Evolutionary conservation across 2,329 filamentous ascomycete genomes (phyloP), one percentile per base, ranked within the genome.

Genomic region (Aspergillus chevalieri): DNA sequence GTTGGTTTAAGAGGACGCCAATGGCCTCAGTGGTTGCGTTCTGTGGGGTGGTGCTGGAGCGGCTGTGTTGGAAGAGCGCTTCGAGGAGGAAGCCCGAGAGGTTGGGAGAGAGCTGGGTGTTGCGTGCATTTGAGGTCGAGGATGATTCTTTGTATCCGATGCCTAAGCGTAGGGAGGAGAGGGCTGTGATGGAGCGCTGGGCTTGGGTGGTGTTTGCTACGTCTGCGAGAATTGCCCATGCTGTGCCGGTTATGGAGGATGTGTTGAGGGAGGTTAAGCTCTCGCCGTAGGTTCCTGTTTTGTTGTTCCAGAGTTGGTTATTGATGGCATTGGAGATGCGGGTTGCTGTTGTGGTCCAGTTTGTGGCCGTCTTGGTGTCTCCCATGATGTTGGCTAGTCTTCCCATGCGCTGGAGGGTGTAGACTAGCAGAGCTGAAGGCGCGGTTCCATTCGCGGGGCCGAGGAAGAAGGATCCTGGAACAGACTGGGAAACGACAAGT

Each of bases 71-170:
- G 44, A 71, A 62, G 0, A 75, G 55, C 0, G 70, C 65, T 38
- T 67, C 57, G 4, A 77, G 65, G 2, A 76, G 58, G 52, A 76
- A 75, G 2, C 72, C 71, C 10, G 66, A 71, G 21, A 72, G 77
- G 55, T 76, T 77, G 9, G 77, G 74, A 3, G 73, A 75, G 30
- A 75, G 68, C 1, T 59, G 49, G 1, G 55, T 61, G 9, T 54
- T 50, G 1, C 56, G 46, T 14, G 54, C 45, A 15, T 45, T 49
- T 6, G 60, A 55, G 17, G 47, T 51, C 6, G 57, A 60, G 7
- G 50, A 49, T n/a, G 51, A 52, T 19, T 63, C 64, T 47, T 68
- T 71, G 53, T 71, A 73, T 2, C 70, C 70, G 1, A 63, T 55
- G 1, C 63, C 64, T n/a, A 68, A 58, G 5, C 57, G 57, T 2